Percentiles rank a stretch among this genome's conserved stretches.
phyloP scores from a whole-genome alignment of 768 basidiomycete genomes.

The Pisolithus tinctorius region DNA sequence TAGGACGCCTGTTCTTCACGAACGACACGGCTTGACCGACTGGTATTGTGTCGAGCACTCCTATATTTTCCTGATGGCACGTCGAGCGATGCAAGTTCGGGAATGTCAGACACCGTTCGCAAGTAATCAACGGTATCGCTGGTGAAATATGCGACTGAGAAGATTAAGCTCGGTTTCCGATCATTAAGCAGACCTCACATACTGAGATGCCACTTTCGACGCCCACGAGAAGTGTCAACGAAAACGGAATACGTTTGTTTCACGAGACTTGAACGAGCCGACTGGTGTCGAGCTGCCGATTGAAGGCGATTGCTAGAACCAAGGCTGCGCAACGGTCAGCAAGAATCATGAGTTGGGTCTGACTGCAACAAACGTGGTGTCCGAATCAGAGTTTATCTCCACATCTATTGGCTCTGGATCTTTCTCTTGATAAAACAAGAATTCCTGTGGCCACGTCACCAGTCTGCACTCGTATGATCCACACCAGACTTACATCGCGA shows the following conservation, averaged over 20 bases:
- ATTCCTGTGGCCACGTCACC: slow-evolving; percentile 44
- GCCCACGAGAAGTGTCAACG: slow-evolving; percentile 58
- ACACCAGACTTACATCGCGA: slow-evolving; percentile 49
- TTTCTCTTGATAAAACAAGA: slow-evolving; percentile 70
- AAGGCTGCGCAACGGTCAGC: slow-evolving; percentile 17
- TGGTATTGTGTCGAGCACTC: slow-evolving; percentile 55
- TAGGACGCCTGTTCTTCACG: slow-evolving; percentile 20
- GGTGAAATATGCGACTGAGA: slow-evolving; percentile 70
- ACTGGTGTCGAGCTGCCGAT: slow-evolving; percentile 21
- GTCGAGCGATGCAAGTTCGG: slow-evolving; percentile 42
- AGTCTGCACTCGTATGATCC: background rate
- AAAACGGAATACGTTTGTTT: slow-evolving; percentile 81
- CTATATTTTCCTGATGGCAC: slow-evolving; percentile 59
- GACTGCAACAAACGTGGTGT: slow-evolving; percentile 35
- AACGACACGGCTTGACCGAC: slow-evolving; percentile 33
- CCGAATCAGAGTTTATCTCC: slow-evolving; percentile 45
- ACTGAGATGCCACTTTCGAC: slow-evolving; percentile 81
- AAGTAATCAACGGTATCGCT: slow-evolving; percentile 53
- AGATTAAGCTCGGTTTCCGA: background rate
- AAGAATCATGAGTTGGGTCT: background rate
- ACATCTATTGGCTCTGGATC: slow-evolving; percentile 44
- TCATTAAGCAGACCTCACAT: slow-evolving; percentile 1
- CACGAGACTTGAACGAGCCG: slow-evolving; percentile 45
- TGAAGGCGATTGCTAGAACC: slow-evolving; percentile 24
- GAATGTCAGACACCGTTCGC: slow-evolving; percentile 52